phyloP scores from a whole-genome alignment of 257 asterid species.

The Anisodus tanguticus region DNA sequence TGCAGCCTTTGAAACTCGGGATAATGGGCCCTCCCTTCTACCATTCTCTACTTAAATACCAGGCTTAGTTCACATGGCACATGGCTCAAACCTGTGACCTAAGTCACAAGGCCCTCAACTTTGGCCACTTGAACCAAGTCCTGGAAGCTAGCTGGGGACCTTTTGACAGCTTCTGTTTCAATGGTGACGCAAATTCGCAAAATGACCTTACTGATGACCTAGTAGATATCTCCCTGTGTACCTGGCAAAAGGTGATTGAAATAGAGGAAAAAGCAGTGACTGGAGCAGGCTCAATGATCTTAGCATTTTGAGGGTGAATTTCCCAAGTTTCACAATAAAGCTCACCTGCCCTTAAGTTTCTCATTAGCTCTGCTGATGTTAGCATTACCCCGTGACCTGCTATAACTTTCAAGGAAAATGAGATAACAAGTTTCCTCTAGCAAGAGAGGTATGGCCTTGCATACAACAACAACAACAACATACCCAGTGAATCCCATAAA shows the following conservation, averaged over 20 bases:
- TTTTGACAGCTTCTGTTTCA: not conserved
- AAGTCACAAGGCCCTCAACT: not conserved
- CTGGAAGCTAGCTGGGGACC: no score
- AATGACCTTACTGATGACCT: not conserved
- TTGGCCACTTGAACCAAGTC: not conserved
- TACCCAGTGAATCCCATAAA: no score
- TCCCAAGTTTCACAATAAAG: constrained; percentile 4
- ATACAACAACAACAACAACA: no score
- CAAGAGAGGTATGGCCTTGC: not conserved
- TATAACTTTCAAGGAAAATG: constrained; percentile 18
- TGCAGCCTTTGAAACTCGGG: not conserved
- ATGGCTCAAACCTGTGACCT: not conserved
- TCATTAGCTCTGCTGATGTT: constrained; percentile 6
- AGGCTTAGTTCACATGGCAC: not conserved
- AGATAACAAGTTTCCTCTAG: not conserved
- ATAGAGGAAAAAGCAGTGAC: not conserved
- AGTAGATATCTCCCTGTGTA: constrained; percentile 11
- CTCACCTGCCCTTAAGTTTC: constrained; percentile 10
- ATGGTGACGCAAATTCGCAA: not conserved
- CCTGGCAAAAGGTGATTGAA: not conserved
- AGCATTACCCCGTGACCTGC: not conserved
- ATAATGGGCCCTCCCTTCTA: constrained; percentile 1
- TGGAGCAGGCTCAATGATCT: constrained; percentile 10
- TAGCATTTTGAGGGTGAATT: not conserved
- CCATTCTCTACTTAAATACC: not conserved